phyloP scores from a whole-genome alignment of 2,329 filamentous ascomycete genomes.

The Zalaria obscura region DNA sequence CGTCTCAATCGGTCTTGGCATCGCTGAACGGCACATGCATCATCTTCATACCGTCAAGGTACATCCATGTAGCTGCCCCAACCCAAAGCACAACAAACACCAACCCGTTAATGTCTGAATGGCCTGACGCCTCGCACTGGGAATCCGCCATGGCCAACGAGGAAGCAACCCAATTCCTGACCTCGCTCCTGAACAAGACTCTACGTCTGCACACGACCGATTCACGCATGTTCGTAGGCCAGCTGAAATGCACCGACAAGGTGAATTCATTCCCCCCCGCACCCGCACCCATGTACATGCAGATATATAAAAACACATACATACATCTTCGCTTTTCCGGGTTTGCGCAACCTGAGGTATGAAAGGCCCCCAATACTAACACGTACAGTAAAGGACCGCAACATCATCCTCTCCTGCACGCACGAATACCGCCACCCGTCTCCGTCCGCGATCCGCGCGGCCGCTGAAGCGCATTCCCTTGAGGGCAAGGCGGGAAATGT shows the following conservation, averaged over 20 bases:
- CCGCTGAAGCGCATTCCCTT: constrained; percentile 7
- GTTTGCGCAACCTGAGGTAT: neutral
- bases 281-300: no score
- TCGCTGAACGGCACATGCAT: no score
- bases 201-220: constrained; percentile 71
- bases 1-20: no score
- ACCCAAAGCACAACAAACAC: no score
- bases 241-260: constrained; percentile 88
- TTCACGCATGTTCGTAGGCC: constrained; percentile 74
- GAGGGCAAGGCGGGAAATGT: constrained; percentile 25
- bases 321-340: neutral
- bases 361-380: no score
- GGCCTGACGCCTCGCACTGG: no score
- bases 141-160: constrained; percentile 3
- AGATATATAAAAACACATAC: no score
- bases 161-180: constrained; percentile 15
- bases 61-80: no score
- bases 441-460: constrained; percentile 26
- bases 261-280: no score
- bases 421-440: constrained; percentile 76
- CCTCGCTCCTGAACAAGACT: constrained; percentile 39
- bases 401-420: constrained; percentile 72
- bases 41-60: no score
- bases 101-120: no score
- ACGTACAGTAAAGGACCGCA: constrained; percentile 35